Base-by-base conservation (phyloP, 345 rosid genomes). In the Eucalyptus coolabah region DNA sequence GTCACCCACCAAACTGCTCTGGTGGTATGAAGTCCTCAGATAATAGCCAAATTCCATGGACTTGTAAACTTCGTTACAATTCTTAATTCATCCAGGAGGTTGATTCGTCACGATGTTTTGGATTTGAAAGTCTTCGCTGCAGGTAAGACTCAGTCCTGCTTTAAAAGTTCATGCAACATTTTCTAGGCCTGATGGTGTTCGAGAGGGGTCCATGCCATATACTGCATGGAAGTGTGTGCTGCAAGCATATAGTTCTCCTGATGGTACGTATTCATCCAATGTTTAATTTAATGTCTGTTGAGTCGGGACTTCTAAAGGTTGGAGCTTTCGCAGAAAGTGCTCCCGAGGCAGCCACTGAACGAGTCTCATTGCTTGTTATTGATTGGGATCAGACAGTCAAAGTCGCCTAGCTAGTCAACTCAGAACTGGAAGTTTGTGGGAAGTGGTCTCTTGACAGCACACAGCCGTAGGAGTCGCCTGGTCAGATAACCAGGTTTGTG, bases 311-410 rank as follows among this genome's bases (percentile, higher is more conserved):
- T 90, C 91, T 77, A 72, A 47, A 88, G 45, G 37, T 90, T 88
- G 89, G 86, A 91, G 40, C 32, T 90, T 59, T 92, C 92, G 91
- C 95, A 96, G 99, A 95, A 92, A 95, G 90, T 89, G 88, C 91
- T 91, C 88, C 93, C 21, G 90, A 88, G 60, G 96, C 93, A 93
- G 93, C 92, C 45, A 92, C 93, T 53, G 97, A 95, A 88, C 94
- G 97, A 93, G 94, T 96, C 89, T 95, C 99, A 82, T 91, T 95
- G 91, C 98, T 98, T 89, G 99, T 98, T 86, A 89, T 98, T 93
- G 99, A 98, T 81, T 98, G 99, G 99, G 99, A 98, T 94, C 95
- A 96, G 90, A 95, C 94, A 93, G 96, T 97, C 91, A 98, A 98
- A 94, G 96, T 98, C 90, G 98, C 98, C 72, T 97, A 95, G 93